phyloP scores from a whole-genome alignment of 257 asterid species.

The Lantana camara region DNA sequence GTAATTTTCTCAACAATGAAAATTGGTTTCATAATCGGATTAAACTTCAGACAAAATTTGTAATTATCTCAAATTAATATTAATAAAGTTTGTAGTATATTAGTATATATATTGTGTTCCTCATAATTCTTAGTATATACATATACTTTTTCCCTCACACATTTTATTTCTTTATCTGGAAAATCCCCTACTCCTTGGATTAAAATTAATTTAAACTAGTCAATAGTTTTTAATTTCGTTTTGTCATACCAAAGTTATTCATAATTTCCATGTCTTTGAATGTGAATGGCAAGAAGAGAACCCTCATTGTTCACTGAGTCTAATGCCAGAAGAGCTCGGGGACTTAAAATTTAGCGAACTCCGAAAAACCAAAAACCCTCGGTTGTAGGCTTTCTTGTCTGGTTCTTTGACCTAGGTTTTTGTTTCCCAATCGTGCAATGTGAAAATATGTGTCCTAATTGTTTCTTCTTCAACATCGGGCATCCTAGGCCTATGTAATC shows the following conservation, averaged over 20 bases:
- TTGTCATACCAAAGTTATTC: conserved; percentile 45
- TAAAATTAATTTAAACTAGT: neutral
- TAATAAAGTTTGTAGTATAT: too few species aligned
- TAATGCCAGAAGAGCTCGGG: conserved; percentile 41
- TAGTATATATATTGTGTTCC: too few species aligned
- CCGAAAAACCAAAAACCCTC: conserved; percentile 71
- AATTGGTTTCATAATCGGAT: too few species aligned
- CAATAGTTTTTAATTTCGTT: conserved; percentile 5
- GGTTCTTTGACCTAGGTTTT: conserved; percentile 73
- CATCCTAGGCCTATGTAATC: neutral
- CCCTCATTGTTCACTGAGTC: conserved; percentile 43
- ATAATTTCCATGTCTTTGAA: conserved; percentile 46
- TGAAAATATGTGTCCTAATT: conserved; percentile 30
- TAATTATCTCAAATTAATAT: too few species aligned
- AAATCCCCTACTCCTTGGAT: neutral
- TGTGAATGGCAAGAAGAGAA: conserved; percentile 48
- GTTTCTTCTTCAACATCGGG: neutral
- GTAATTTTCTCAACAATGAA: too few species aligned
- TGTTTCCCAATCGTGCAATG: conserved; percentile 84
- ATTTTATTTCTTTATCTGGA: too few species aligned
- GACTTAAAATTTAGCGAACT: conserved; percentile 52
- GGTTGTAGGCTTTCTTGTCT: conserved; percentile 64
- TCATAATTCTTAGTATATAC: too few species aligned
- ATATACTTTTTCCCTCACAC: too few species aligned
- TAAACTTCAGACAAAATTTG: too few species aligned